Conservation (phyloP, 345 rosid species). For the Abelmoschus esculentus region DNA sequence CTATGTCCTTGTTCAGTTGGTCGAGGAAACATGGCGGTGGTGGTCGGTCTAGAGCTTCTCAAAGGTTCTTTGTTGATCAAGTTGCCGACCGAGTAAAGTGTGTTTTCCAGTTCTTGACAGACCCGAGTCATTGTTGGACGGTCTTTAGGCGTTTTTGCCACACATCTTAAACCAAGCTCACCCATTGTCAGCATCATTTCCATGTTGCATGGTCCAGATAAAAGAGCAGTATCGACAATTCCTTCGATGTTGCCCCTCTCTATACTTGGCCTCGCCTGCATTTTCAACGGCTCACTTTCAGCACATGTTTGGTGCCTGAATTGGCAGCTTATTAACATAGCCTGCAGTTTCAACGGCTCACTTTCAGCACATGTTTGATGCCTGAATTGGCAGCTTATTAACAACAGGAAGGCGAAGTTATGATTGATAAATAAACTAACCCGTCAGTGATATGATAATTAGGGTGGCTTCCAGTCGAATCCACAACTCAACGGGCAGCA, state of each 20-base stretch:
- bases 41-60: constrained; percentile 6
- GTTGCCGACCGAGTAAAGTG: constrained; percentile 19
- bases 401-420: not conserved
- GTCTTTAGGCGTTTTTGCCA: constrained; percentile 33
- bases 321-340: no score
- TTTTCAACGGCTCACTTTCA: not conserved
- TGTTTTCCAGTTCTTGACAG: constrained; percentile 43
- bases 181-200: constrained; percentile 56
- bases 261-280: constrained; percentile 46
- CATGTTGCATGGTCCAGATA: constrained; percentile 43
- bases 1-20: constrained; percentile 2
- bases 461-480: constrained; percentile 20
- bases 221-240: constrained; percentile 39
- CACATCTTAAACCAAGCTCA: constrained; percentile 42
- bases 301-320: no score
- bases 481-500: constrained; percentile 40
- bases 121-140: constrained; percentile 58
- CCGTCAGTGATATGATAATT: constrained; percentile 45
- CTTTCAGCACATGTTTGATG: not conserved
- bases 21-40: not conserved
- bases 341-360: no score
- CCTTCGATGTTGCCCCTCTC: constrained; percentile 41
- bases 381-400: not conserved
- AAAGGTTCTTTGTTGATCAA: constrained; percentile 25
- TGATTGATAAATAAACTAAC: constrained; percentile 23